Conservation (phyloP, 1,139 yeast species). For the Pichia sp. region DNA sequence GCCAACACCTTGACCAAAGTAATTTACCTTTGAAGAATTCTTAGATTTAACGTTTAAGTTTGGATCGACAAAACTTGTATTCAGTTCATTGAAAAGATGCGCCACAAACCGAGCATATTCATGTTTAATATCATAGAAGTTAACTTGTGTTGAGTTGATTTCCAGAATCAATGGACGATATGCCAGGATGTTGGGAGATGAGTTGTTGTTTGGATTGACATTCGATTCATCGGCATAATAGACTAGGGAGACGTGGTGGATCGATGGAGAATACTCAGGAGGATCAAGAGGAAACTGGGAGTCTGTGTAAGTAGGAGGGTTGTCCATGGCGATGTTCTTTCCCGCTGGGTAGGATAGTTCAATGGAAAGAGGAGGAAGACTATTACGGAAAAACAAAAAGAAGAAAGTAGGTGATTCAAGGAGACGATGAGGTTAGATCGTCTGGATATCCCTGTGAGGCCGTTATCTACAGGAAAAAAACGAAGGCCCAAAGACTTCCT, state of each 20-base stretch:
- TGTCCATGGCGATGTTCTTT: too few relatives aligned
- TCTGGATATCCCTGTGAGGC: background rate
- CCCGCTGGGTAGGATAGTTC: too few relatives aligned
- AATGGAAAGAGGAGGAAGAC: too few relatives aligned
- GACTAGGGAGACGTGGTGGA: slow-evolving; percentile 16
- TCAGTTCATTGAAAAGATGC: slow-evolving; percentile 19
- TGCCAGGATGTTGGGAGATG: background rate
- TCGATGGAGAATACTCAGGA: slow-evolving; percentile 18
- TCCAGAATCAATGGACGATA: slow-evolving; percentile 25
- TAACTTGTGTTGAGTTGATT: slow-evolving; percentile 28
- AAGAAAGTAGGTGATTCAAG: background rate
- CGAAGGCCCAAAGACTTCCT: too few relatives aligned
- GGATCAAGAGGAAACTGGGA: background rate
- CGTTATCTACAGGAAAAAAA: background rate
- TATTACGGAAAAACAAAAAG: too few relatives aligned
- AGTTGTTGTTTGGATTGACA: background rate
- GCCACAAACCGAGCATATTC: slow-evolving; percentile 15
- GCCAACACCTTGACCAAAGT: slow-evolving; percentile 11
- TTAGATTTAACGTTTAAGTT: slow-evolving; percentile 22
- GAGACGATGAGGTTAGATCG: too few relatives aligned
- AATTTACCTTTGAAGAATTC: slow-evolving; percentile 2
- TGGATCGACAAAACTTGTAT: slow-evolving; percentile 24
- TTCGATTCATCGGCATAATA: slow-evolving; percentile 11
- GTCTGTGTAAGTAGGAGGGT: background rate
- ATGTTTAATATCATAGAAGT: slow-evolving; percentile 18